Base-by-base conservation (phyloP, 164 flowering plant species). In the Chloranthus sessilifolius region DNA sequence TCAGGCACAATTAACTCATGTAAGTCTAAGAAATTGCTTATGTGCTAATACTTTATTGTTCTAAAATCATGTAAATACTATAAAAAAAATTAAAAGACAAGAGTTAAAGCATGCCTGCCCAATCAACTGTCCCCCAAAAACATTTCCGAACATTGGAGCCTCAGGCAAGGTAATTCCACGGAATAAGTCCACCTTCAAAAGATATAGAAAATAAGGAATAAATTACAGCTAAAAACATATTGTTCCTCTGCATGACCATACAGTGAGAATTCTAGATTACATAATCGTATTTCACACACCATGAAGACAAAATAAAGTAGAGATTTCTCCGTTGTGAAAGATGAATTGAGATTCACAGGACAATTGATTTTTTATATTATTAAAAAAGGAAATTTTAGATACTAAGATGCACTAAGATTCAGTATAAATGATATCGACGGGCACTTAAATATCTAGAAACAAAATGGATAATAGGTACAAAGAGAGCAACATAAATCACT, bases 101-200 rank as follows among this genome's bases (percentile, higher is more conserved):
- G 30, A 17, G 27, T n/a, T 43, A 22, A 59, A 61, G 22, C 68
- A 47, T 83, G 60, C 99, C 92, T 94, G 99, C 63, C 92, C 99
- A 57, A 89, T 53, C 16, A 89, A 67, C 53, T 94, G 99, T 57
- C 99, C 97, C 46, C 99, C 97, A 72, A 82, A 94, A 53, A 94
- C 88, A 55, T 81, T 85, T 19, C 75, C 87, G 67, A 84, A 86
- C 47, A 47, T 72, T 58, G 92, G 96, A 66, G 97, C 88, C 56
- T 82, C 88, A 21, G 89, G 85, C 68, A 84, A 67, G 19, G 97
- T 94, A 52, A 82, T 71, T 14, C 96, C 99, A 45, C 68, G 74
- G 58, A 94, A 94, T 47, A 84, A 62, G 60, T 94, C 74, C 37
- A 77, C 95, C 99, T 94, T 43, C 58, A 64, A 46, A 52, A 48